phyloP scores from a whole-genome alignment of 257 asterid species.

The Cordia subcordata region DNA sequence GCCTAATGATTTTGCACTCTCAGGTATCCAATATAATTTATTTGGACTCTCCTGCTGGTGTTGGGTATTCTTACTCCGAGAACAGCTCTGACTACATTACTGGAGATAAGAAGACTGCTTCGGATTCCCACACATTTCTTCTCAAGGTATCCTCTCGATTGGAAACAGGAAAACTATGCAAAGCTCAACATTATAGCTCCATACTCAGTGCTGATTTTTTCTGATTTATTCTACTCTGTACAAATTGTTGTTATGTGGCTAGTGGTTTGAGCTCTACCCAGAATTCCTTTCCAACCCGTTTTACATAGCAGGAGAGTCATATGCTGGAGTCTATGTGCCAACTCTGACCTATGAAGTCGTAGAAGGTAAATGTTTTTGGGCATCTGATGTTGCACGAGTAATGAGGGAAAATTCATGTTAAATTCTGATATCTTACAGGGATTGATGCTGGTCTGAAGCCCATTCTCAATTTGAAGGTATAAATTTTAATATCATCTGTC shows the following conservation, averaged over 20 bases:
- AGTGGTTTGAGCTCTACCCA: slow-evolving; percentile 95
- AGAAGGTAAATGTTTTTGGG: slow-evolving; percentile 45
- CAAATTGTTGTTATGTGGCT: slow-evolving; percentile 21
- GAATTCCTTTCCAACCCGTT: slow-evolving; percentile 74
- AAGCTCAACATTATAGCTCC: neutral
- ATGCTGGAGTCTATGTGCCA: slow-evolving; percentile 93
- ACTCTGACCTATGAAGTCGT: slow-evolving; percentile 82
- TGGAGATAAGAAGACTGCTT: slow-evolving; percentile 78
- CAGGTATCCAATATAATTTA: slow-evolving; percentile 78
- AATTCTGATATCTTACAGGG: slow-evolving; percentile 37
- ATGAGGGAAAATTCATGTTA: slow-evolving; percentile 3
- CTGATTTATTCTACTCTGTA: neutral
- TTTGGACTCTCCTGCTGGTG: slow-evolving; percentile 95
- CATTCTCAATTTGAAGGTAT: slow-evolving; percentile 72
- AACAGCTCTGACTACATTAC: slow-evolving; percentile 64
- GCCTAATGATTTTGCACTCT: neutral
- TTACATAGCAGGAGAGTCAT: slow-evolving; percentile 84
- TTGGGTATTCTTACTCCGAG: slow-evolving; percentile 76
- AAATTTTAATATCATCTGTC: neutral
- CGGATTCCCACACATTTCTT: slow-evolving; percentile 74
- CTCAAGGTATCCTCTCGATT: slow-evolving; percentile 52
- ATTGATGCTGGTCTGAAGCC: slow-evolving; percentile 68
- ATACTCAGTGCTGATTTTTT: neutral
- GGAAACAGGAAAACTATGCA: neutral
- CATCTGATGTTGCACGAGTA: slow-evolving; percentile 14